These are phyloP conservation scores for Diaporthe amygdali DNA, from an alignment of 2,329 filamentous ascomycete genomes.

Conservation along the genomic window DNA sequence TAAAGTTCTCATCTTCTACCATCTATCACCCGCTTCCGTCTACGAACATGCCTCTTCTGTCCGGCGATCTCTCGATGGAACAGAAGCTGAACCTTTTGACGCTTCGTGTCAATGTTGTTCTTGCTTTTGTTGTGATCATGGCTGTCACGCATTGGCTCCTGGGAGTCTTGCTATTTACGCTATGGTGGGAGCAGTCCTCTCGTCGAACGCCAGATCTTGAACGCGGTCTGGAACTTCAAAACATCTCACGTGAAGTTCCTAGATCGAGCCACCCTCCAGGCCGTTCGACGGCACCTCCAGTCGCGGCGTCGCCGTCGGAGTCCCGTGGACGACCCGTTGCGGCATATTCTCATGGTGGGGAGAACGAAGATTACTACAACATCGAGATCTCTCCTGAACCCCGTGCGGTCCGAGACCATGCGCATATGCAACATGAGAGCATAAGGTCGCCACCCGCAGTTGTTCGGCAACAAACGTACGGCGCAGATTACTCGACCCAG, in stretches of 20 bases:
- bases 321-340: neutral
- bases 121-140: too few species aligned
- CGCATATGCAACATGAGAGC: neutral
- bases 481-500: neutral
- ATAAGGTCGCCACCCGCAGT: neutral
- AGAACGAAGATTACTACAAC: neutral
- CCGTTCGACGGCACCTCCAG: neutral
- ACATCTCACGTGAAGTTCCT: neutral
- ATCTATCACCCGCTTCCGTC: too few species aligned
- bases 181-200: rapidly evolving
- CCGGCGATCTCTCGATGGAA: too few species aligned
- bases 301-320: neutral
- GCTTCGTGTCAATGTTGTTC: too few species aligned
- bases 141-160: too few species aligned
- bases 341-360: neutral
- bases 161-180: neutral
- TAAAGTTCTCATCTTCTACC: too few species aligned
- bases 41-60: too few species aligned
- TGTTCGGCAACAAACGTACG: neutral
- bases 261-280: too few species aligned
- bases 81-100: too few species aligned
- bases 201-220: neutral
- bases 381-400: too few species aligned
- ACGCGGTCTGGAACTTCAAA: neutral
- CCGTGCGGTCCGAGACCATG: neutral